A percentile compares a stretch with the other conserved stretches of the same genome.
These are phyloP conservation scores for Pestalotiopsis fici DNA, from an alignment of 2,329 filamentous ascomycete genomes.

Conservation along the genomic window DNA sequence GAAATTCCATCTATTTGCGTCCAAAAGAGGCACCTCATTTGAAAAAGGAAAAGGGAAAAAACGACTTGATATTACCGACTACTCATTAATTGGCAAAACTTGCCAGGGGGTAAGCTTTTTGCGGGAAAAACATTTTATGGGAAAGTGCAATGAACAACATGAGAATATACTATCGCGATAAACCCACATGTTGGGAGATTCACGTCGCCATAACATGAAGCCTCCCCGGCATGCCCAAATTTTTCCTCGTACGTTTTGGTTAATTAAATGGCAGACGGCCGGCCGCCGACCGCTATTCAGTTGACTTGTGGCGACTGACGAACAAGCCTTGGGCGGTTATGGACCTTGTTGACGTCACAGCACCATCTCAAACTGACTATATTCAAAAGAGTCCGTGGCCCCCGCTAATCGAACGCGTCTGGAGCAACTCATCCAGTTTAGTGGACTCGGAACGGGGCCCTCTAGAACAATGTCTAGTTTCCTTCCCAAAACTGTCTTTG, in stretches of 20 bases:
- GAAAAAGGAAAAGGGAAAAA: background rate
- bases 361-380: background rate
- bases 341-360: background rate
- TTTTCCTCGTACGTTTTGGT: too few relatives aligned
- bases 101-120: background rate
- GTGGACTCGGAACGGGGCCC: background rate
- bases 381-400: background rate
- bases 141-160: too few relatives aligned
- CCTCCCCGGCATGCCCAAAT: too few relatives aligned
- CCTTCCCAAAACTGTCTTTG: background rate
- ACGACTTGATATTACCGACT: background rate
- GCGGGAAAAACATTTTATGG: background rate
- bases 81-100: background rate
- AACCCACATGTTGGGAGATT: background rate
- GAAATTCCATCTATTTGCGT: background rate
- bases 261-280: too few relatives aligned
- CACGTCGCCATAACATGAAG: background rate
- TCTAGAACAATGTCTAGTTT: background rate
- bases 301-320: too few relatives aligned
- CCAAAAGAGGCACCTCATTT: background rate
- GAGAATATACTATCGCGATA: too few relatives aligned
- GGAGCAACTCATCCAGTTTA: background rate
- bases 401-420: background rate
- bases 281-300: too few relatives aligned
- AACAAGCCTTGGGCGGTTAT: background rate